Base-by-base conservation (phyloP, 2,329 filamentous ascomycete genomes). In the Neopestalotiopsis rosae region DNA sequence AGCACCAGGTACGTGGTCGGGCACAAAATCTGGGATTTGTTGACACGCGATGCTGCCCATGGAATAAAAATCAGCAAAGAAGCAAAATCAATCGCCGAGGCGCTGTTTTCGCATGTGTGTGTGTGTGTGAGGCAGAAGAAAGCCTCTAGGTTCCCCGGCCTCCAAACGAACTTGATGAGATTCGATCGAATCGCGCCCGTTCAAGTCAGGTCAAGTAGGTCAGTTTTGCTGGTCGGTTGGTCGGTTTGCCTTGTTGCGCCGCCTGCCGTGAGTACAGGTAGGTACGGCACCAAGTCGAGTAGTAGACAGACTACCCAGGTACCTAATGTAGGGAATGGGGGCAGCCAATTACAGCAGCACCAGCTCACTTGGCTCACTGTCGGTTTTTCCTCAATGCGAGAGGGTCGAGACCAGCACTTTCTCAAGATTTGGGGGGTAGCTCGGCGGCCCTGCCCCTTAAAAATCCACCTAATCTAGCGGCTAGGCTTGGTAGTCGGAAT, bases 401-500 rank as follows among this genome's bases (percentile, higher is more conserved):
- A 59, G 57, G 24, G 59, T 40, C 38, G 38, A 49, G 40, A 52
- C 61, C 40, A 32, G 14, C n/a, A 28, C 61, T 40, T 14, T 30
- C 10, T 20, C 34, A 38, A 38, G 10, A 38, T 45, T 64, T 17
- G 59, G 59, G 59, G 59, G 32, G 30, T 40, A 38, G 61, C 42
- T 64, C 61, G 61, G 14, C 61, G 61, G 61, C 34, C 34, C 34
- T 64, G 61, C 61, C 61, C 61, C 61, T 64, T 64, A 64, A 45
- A 52, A 52, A 49, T 49, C 61, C 61, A 32, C 61, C 59, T 62
- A 62, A 34, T 40, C 34, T 64, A 49, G 38, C 61, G 61, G 34
- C 42, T 20, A 49, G 40, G 40, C 42, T 49, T 13, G 61, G 20
- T 32, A 52, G 34, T 28, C 20, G 61, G 34, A 64, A 24, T 34